Percentiles rank a stretch among this genome's conserved stretches.
These are phyloP conservation scores for Candida manassasensis DNA, from an alignment of 805 yeast species.

Conservation along the genomic window DNA sequence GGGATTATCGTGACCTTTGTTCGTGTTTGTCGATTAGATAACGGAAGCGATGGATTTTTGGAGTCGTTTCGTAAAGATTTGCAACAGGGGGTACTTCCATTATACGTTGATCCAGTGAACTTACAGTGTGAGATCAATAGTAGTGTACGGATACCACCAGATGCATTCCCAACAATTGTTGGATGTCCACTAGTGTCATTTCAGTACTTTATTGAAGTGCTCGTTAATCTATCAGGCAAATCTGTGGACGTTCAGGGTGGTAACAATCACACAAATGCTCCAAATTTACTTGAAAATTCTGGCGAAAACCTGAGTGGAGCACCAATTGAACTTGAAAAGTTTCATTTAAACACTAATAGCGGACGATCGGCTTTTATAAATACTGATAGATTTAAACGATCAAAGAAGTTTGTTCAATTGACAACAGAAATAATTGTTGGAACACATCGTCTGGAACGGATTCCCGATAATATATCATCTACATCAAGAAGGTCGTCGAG, in stretches of 20 bases:
- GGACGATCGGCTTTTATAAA: constrained; percentile 52
- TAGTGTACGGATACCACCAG: constrained; percentile 70
- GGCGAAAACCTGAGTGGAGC: constrained; percentile 1
- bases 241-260: constrained; percentile 25
- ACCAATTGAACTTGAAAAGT: constrained; percentile 13
- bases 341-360: constrained; percentile 20
- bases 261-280: constrained; percentile 9
- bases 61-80: constrained; percentile 81
- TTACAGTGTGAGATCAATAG: constrained; percentile 55
- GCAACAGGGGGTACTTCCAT: constrained; percentile 70
- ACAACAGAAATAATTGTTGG: constrained; percentile 80
- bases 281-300: constrained; percentile 3
- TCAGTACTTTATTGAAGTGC: constrained; percentile 79
- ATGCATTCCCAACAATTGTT: constrained; percentile 78
- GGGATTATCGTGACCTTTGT: constrained; percentile 79
- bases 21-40: constrained; percentile 64
- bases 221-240: constrained; percentile 74
- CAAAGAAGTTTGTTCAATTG: constrained; percentile 74
- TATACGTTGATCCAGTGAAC: constrained; percentile 69
- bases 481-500: constrained; percentile 6
- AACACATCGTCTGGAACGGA: constrained; percentile 50
- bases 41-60: constrained; percentile 54
- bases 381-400: constrained; percentile 72
- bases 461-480: constrained; percentile 2
- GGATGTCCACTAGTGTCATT: constrained; percentile 71